Evolutionary conservation across 306 rosid genomes (phyloP).

Genomic region (Datisca glomerata): DNA sequence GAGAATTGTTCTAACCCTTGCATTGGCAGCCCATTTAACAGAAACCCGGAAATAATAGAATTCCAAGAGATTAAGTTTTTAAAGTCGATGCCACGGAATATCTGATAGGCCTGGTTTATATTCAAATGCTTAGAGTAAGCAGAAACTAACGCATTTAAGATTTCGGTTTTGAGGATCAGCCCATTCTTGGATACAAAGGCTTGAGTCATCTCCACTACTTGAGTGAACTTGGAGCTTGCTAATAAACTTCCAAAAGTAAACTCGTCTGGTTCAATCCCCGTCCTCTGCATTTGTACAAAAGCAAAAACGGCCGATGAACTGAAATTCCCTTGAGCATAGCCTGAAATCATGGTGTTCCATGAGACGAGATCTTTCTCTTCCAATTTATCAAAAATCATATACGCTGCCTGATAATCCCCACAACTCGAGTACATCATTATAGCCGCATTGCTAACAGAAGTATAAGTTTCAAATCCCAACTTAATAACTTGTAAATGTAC

Average conservation of each 20-base stretch:
- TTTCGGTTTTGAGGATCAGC: constrained; percentile 29
- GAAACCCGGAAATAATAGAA: constrained; percentile 46
- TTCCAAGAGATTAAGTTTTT: constrained; percentile 70
- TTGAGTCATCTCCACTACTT: constrained; percentile 40
- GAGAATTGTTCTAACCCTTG: constrained; percentile 46
- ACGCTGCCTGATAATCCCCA: constrained; percentile 38
- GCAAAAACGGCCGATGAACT: constrained; percentile 27
- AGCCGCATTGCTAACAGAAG: constrained; percentile 48
- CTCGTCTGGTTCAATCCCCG: constrained; percentile 43
- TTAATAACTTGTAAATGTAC: constrained; percentile 44
- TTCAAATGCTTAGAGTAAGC: constrained; percentile 44
- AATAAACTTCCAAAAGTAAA: constrained; percentile 66
- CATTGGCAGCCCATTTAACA: constrained; percentile 34
- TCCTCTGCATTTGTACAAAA: constrained; percentile 44
- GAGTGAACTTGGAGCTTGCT: constrained; percentile 27
- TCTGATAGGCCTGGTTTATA: constrained; percentile 28
- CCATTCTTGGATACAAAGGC: constrained; percentile 43
- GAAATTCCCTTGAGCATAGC: constrained; percentile 32
- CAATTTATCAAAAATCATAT: constrained; percentile 35
- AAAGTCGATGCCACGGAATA: constrained; percentile 26
- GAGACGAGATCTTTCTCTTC: constrained; percentile 52
- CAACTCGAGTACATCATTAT: constrained; percentile 66
- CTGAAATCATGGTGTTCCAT: constrained; percentile 63
- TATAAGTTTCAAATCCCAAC: constrained; percentile 39
- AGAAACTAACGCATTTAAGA: constrained; percentile 52